Evolutionary conservation across 73 alveolate species (phyloP).

Genomic region (Symbiodinium natans): DNA sequence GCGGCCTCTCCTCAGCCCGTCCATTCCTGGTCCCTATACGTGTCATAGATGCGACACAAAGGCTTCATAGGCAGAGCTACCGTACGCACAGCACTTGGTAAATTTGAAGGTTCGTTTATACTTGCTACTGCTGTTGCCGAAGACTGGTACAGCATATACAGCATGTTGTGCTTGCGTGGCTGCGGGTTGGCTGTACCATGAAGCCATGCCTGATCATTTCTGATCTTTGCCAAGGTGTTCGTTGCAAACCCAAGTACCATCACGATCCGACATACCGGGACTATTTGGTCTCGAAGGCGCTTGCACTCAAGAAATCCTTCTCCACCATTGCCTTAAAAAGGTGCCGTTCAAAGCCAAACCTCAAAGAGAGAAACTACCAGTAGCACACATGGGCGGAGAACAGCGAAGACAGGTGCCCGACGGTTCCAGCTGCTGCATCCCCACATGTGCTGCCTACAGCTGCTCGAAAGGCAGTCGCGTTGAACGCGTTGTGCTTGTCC

Average conservation of each 20-base stretch:
- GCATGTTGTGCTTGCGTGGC: no score
- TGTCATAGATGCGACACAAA: background rate
- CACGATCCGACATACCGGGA: slow-evolving; percentile 25
- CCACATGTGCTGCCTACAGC: background rate
- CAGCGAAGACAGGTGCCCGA: background rate
- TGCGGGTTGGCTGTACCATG: no score
- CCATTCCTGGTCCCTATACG: background rate
- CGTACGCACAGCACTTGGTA: background rate
- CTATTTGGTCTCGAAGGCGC: slow-evolving; percentile 79
- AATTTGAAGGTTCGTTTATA: background rate
- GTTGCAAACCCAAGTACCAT: slow-evolving; percentile 12
- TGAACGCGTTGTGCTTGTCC: background rate
- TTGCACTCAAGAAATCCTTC: no score
- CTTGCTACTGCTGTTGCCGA: no score
- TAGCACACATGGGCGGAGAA: no score
- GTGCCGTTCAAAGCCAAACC: no score
- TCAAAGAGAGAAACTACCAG: no score
- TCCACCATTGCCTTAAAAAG: background rate
- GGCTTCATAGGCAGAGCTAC: background rate
- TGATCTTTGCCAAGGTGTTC: slow-evolving; percentile 15
- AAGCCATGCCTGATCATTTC: no score
- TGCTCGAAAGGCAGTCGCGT: background rate
- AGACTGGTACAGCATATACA: no score
- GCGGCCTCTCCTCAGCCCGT: background rate
- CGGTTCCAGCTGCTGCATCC: background rate